A percentile compares a stretch with the other conserved stretches of the same genome.
Evolutionary conservation across 352 stramenopile genomes (phyloP).

Genomic region (Globisporangium cederbergense): DNA sequence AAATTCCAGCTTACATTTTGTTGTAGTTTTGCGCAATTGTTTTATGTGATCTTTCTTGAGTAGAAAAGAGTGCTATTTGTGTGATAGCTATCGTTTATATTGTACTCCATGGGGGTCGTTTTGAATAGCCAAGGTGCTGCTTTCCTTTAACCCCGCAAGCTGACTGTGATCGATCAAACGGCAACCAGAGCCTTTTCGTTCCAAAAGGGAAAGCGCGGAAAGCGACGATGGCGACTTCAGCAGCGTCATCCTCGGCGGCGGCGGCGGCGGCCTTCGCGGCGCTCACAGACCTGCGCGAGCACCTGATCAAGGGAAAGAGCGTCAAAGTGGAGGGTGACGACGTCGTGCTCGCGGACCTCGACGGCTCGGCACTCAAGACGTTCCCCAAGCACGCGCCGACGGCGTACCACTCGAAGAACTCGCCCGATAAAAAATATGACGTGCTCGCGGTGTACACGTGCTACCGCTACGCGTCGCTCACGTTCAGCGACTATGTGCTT

Average conservation of each 20-base stretch:
- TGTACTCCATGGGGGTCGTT: too few species aligned
- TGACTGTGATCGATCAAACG: background rate
- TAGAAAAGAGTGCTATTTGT: background rate
- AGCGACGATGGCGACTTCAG: background rate
- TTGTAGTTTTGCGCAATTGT: too few species aligned
- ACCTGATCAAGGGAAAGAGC: conserved; percentile 72
- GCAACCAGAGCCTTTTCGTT: background rate
- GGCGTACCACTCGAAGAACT: conserved; percentile 79
- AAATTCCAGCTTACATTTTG: too few species aligned
- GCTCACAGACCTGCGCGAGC: conserved; percentile 51
- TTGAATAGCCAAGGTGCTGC: background rate
- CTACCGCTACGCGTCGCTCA: conserved; percentile 66
- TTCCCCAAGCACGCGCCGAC: conserved; percentile 68
- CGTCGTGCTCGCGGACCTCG: conserved; percentile 55
- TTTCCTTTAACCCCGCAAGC: background rate
- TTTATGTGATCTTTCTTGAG: too few species aligned
- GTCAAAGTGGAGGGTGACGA: conserved; percentile 54
- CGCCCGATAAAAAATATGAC: conserved; percentile 78
- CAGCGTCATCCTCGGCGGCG: conserved; percentile 8
- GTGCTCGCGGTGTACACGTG: conserved; percentile 78
- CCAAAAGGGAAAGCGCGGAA: background rate
- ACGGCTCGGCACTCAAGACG: conserved; percentile 39
- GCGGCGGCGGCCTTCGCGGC: conserved; percentile 31
- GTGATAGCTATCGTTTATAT: background rate
- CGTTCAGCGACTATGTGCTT: conserved; percentile 84